Percentiles rank a stretch among this genome's conserved stretches.
phyloP scores from a whole-genome alignment of 768 basidiomycete genomes.

The Lentinula guzmanii region DNA sequence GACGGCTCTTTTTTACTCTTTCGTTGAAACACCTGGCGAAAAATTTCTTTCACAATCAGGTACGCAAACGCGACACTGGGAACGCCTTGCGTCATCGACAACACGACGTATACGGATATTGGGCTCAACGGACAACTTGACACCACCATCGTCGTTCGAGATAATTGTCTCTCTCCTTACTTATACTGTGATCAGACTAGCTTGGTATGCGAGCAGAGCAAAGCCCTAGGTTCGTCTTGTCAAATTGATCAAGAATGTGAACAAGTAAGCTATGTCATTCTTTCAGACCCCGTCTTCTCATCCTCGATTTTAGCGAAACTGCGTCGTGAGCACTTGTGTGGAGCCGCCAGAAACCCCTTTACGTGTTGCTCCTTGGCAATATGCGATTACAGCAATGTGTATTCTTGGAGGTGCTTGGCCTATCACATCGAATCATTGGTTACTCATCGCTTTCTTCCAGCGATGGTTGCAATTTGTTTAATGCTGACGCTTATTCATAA shows the following conservation, averaged over 20 bases:
- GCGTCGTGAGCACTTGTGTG: conserved; percentile 20
- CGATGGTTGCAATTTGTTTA: conserved; percentile 28
- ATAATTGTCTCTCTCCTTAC: conserved; percentile 49
- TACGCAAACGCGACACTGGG: conserved; percentile 50
- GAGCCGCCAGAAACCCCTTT: conserved; percentile 31
- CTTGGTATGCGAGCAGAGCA: conserved; percentile 38
- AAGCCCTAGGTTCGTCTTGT: conserved; percentile 36
- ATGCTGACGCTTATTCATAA: conserved; percentile 35
- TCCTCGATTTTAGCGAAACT: conserved; percentile 19
- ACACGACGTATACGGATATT: conserved; percentile 44
- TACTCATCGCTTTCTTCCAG: conserved; percentile 14
- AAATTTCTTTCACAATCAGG: conserved; percentile 24
- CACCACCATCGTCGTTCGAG: conserved; percentile 46
- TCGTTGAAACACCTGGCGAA: background rate
- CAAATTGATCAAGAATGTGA: conserved; percentile 48
- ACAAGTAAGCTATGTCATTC: conserved; percentile 23
- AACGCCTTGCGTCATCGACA: conserved; percentile 46
- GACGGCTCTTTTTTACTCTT: conserved; percentile 12
- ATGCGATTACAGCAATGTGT: conserved; percentile 27
- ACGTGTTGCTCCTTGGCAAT: conserved; percentile 38
- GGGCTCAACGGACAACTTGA: conserved; percentile 32
- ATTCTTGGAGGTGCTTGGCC: conserved; percentile 27
- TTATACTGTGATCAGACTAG: conserved; percentile 48
- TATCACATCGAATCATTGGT: background rate
- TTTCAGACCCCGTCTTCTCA: background rate